Evolutionary conservation across 345 rosid genomes (phyloP).

Genomic region (Bruguiera parviflora): DNA sequence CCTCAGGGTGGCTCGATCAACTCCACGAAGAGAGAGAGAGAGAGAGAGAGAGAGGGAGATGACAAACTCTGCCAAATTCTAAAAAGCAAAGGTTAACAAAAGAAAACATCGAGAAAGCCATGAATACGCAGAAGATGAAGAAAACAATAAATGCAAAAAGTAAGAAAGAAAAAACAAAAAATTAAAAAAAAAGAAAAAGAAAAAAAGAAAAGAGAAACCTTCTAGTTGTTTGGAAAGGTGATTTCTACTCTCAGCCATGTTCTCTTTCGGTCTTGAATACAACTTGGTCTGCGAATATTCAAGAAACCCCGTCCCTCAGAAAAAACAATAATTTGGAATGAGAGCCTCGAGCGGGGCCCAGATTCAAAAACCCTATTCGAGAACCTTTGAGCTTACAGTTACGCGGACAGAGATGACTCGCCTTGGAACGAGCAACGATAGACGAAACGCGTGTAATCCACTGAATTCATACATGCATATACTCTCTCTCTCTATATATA

Average conservation of each 20-base stretch:
- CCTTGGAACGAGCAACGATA: too few species aligned
- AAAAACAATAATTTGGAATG: background rate
- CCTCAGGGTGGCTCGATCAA: too few species aligned
- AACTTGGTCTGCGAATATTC: background rate
- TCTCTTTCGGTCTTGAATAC: too few species aligned
- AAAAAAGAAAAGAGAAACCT: background rate
- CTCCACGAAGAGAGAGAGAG: background rate
- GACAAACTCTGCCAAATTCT: background rate
- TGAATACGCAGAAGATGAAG: background rate
- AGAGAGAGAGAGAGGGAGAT: background rate
- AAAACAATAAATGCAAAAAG: too few species aligned
- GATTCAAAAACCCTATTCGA: too few species aligned
- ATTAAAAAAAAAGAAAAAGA: rapidly evolving
- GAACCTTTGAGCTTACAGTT: too few species aligned
- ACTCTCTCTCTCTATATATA: too few species aligned
- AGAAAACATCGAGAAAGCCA: background rate
- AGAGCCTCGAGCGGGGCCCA: too few species aligned
- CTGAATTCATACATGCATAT: too few species aligned
- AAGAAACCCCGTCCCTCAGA: background rate
- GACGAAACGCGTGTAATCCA: too few species aligned
- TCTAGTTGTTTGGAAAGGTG: background rate
- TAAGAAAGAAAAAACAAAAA: too few species aligned
- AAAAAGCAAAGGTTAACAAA: background rate
- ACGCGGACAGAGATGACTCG: too few species aligned
- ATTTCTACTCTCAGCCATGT: conserved; percentile 18